A percentile compares a stretch with the other conserved stretches of the same genome.
Conservation (phyloP, 163 green algal species). For the Chlamydomonas reinhardtii region DNA sequence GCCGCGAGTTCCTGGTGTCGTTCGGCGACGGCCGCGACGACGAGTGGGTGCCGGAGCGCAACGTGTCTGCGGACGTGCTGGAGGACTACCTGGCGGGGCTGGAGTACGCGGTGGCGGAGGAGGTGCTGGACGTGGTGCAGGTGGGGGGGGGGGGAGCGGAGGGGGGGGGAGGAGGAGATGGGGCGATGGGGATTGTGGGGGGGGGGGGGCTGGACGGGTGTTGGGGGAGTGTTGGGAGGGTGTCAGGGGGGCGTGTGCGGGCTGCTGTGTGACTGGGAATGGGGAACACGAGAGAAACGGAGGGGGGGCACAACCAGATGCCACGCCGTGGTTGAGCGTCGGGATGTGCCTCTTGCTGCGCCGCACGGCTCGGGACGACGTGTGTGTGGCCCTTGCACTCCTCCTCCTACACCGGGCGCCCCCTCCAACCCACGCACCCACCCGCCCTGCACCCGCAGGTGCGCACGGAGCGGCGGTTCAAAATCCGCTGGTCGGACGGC, state of each 20-base stretch:
- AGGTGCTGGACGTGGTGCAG: constrained; percentile 61
- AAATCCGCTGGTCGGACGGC: constrained; percentile 71
- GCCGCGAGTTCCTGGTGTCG: constrained; percentile 63
- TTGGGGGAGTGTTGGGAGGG: neutral
- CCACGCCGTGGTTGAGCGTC: too few species aligned
- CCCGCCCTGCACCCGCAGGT: constrained; percentile 59
- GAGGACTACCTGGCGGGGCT: constrained; percentile 77
- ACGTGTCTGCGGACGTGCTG: constrained; percentile 70
- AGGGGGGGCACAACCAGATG: too few species aligned
- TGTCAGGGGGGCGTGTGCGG: too few species aligned
- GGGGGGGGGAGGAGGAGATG: neutral
- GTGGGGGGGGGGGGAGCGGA: neutral
- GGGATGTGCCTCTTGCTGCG: too few species aligned
- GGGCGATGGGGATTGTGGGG: neutral
- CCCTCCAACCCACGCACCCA: constrained; percentile 39
- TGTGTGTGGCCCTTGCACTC: too few species aligned
- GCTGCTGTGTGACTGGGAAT: too few species aligned
- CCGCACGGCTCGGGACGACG: too few species aligned
- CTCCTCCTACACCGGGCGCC: too few species aligned
- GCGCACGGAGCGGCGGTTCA: constrained; percentile 77
- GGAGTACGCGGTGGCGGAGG: constrained; percentile 69
- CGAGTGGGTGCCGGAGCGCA: constrained; percentile 62
- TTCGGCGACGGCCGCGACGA: constrained; percentile 66
- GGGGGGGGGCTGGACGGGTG: neutral
- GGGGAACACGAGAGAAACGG: too few species aligned